A percentile compares a stretch with the other conserved stretches of the same genome.
These are phyloP conservation scores for Penicillium robsamsonii DNA, from an alignment of 495 filamentous ascomycete genomes.

Conservation along the genomic window DNA sequence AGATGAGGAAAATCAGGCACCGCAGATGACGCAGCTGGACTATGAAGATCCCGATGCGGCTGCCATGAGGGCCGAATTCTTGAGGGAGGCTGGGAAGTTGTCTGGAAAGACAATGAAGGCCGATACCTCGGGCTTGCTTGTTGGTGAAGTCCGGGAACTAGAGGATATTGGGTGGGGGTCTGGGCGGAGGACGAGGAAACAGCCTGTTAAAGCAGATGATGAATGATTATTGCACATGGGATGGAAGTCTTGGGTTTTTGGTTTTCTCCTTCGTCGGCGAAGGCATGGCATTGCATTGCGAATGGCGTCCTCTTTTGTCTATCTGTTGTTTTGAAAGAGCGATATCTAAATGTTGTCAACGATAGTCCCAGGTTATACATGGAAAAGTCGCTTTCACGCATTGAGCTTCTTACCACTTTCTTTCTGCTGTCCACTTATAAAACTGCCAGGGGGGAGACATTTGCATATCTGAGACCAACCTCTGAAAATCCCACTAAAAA, in stretches of 20 bases:
- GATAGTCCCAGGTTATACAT: neutral
- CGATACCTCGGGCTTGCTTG: conserved; percentile 19
- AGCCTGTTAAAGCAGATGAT: conserved; percentile 26
- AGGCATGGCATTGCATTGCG: conserved; percentile 27
- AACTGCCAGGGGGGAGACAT: too few species aligned
- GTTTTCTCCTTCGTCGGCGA: conserved; percentile 6
- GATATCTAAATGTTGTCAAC: conserved; percentile 6
- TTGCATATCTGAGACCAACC: too few species aligned
- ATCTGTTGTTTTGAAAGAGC: conserved; percentile 1
- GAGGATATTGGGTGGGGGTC: conserved; percentile 38
- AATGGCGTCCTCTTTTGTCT: conserved; percentile 18
- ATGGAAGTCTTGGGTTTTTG: neutral
- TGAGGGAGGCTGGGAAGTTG: conserved; percentile 42
- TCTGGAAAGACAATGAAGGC: conserved; percentile 27
- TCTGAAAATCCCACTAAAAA: too few species aligned
- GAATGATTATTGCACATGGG: conserved; percentile 16
- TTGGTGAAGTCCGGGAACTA: conserved; percentile 36
- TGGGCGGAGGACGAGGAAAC: conserved; percentile 42
- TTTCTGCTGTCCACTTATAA: too few species aligned
- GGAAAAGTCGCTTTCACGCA: too few species aligned
- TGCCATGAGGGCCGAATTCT: conserved; percentile 49
- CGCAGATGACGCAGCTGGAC: conserved; percentile 53
- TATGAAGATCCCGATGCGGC: conserved; percentile 53
- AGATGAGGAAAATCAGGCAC: conserved; percentile 37
- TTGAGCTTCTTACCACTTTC: too few species aligned